Base-by-base conservation (phyloP, 305 asterid genomes). In the Fraxinus sp. region DNA sequence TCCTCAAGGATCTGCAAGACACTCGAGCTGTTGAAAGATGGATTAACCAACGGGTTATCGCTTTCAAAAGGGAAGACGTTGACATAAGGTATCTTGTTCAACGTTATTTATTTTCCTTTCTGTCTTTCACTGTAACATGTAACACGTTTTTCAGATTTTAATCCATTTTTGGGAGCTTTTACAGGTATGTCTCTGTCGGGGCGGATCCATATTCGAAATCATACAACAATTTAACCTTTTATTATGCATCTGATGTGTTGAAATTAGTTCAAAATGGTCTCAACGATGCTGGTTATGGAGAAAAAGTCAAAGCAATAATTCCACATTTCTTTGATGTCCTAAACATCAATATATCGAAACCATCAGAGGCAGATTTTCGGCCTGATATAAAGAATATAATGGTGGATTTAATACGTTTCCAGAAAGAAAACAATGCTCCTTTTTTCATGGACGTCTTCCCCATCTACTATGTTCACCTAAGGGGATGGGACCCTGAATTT, bases 171-270 rank as follows among this genome's bases (percentile, higher is more conserved):
- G 3, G 9, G 66, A 55, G 66, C 66, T 20, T 10, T 36, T 32
- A 26, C 59, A 88, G 91, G 87, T 83, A 79, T 57, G 18, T 88
- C 10, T 55, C 18, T 26, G 66, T 77, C 1, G 80, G 72, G 26
- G 26, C 24, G 1, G 41, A 49, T 10, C 46, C 80, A 52, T 77
- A 37, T 28, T 77, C 80, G 0, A 46, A 76, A 41, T 16, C 36
- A 11, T 76, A 26, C 20, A 46, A 32, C 46, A 59, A 59, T 64
- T 26, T 32, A 5, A 35, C 76, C 8, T 59, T 7, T 26, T 62
- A 13, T 20, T 1, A 18, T 33, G 59, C 20, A 4, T 3, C 33
- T 44, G 57, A 24, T 9, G 62, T 41, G 7, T 49, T 59, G 59
- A 79, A 20, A 64, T 5, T 14, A 24, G 18, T 62, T 16, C 75